Evolutionary conservation across 108 stramenopile genomes (phyloP).

Genomic region (Conticribra guillardii): DNA sequence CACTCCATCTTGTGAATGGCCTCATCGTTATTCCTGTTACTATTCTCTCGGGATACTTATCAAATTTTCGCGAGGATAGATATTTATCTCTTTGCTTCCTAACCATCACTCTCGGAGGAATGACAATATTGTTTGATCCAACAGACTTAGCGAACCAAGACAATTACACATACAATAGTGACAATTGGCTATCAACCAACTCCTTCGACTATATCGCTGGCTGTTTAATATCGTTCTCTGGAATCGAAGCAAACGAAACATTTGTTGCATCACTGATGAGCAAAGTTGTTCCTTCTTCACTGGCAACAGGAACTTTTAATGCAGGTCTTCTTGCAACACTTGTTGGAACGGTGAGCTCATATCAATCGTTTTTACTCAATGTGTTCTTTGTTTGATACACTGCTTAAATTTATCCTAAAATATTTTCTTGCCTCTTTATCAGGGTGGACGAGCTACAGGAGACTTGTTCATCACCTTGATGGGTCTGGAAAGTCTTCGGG

Average conservation of each 20-base stretch:
- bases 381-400: background rate
- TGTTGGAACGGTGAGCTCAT: slow-evolving; percentile 35
- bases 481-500: slow-evolving; percentile 63
- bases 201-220: slow-evolving; percentile 27
- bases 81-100: slow-evolving; percentile 40
- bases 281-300: slow-evolving; percentile 46
- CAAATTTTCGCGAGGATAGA: slow-evolving; percentile 38
- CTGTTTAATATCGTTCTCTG: slow-evolving; percentile 46
- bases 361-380: too few species aligned
- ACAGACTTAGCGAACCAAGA: slow-evolving; percentile 26
- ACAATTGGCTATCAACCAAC: slow-evolving; percentile 28
- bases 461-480: slow-evolving; percentile 69
- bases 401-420: background rate
- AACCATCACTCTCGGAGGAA: slow-evolving; percentile 38
- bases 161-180: slow-evolving; percentile 40
- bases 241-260: slow-evolving; percentile 47
- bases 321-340: slow-evolving; percentile 33
- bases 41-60: slow-evolving; percentile 40
- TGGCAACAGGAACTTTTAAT: slow-evolving; percentile 53
- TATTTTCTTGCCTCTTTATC: too few species aligned
- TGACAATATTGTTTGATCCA: slow-evolving; percentile 37
- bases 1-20: slow-evolving; percentile 45
- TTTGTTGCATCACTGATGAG: slow-evolving; percentile 47
- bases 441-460: slow-evolving; percentile 59
- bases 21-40: slow-evolving; percentile 47